These are phyloP conservation scores for Talaromyces sp. DNA, from an alignment of 2,329 filamentous ascomycete species.

Conservation along the genomic window DNA sequence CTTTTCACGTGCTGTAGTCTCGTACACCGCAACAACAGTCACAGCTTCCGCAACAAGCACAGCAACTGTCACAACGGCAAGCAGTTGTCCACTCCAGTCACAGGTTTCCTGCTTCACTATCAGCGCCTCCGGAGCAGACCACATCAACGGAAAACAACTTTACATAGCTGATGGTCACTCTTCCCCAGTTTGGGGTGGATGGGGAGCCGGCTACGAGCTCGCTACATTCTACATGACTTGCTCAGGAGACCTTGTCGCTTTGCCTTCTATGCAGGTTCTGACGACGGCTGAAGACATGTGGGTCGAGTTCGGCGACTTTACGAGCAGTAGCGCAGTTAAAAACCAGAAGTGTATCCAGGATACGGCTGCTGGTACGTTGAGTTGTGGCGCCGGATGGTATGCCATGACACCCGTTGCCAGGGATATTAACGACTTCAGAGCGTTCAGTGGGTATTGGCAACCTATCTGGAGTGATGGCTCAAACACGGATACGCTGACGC, in stretches of 20 bases:
- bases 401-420: not conserved
- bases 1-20: not conserved
- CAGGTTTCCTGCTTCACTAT: not conserved
- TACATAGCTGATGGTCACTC: not conserved
- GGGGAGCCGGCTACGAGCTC: not conserved
- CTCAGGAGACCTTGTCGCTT: not conserved
- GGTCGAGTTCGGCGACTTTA: not conserved
- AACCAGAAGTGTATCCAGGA: not conserved
- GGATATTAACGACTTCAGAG: not conserved
- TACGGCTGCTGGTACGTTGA: not conserved
- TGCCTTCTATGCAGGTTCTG: not conserved
- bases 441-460: not conserved
- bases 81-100: not conserved
- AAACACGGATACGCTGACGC: not conserved
- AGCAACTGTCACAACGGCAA: not conserved
- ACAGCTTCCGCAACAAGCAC: not conserved
- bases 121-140: not conserved
- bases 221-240: not conserved
- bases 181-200: not conserved
- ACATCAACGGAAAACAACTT: not conserved
- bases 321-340: not conserved
- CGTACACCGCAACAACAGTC: not conserved
- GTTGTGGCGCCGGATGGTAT: not conserved
- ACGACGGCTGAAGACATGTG: not conserved
- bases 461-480: not conserved